Conservation (phyloP, 2,329 filamentous ascomycete species). For the Boeremia lycopersici region DNA sequence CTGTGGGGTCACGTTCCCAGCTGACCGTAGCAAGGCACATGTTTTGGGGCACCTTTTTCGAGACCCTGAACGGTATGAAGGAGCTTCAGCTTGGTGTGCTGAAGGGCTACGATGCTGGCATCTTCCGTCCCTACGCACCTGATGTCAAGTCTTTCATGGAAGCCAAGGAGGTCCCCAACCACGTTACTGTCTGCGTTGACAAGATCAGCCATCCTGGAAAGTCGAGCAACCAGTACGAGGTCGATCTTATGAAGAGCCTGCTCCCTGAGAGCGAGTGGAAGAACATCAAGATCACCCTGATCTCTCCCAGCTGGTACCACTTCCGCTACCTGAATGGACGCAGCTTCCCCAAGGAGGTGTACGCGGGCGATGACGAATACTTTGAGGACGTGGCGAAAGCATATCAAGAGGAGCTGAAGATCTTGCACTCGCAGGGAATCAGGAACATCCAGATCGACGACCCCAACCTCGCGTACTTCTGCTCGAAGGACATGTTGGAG, state of each 20-base stretch:
- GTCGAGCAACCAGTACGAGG: constrained; percentile 63
- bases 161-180: constrained; percentile 58
- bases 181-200: constrained; percentile 62
- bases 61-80: constrained; percentile 61
- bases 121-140: constrained; percentile 65
- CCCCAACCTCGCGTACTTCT: constrained; percentile 54
- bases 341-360: constrained; percentile 54
- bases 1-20: not conserved
- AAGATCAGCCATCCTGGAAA: constrained; percentile 63
- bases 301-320: constrained; percentile 73
- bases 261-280: constrained; percentile 66
- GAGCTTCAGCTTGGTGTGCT: constrained; percentile 52
- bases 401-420: constrained; percentile 55
- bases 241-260: constrained; percentile 63
- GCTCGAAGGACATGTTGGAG: constrained; percentile 45
- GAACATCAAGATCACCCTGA: constrained; percentile 71
- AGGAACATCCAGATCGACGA: constrained; percentile 58
- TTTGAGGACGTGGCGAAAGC: constrained; percentile 55
- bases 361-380: constrained; percentile 55
- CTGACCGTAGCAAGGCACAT: constrained; percentile 47
- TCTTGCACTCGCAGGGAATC: constrained; percentile 53
- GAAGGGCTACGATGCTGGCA: constrained; percentile 57
- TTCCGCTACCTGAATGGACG: constrained; percentile 64
- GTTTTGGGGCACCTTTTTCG: constrained; percentile 65
- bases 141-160: constrained; percentile 68